Evolutionary conservation across 1,139 yeast species (phyloP), one percentile per base, ranked within the genome.

Genomic region (Maudiozyma humilis): DNA sequence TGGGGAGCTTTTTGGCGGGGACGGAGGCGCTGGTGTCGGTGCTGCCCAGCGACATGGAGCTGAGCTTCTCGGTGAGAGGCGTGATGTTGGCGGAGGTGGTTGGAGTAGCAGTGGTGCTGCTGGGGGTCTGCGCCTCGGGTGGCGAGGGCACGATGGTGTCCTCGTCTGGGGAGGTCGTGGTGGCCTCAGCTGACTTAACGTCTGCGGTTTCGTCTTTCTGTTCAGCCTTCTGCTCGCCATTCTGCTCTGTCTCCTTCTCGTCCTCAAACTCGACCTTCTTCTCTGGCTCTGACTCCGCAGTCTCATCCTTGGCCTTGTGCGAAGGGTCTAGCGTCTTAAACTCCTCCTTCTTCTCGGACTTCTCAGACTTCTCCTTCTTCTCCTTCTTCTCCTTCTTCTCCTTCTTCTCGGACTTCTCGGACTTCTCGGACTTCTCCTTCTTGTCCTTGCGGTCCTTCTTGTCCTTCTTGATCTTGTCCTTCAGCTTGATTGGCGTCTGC

Each of bases 401-500:
- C 27, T 23, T 12, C 15, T 23, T 10, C 27, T 23, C 10, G 8
- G 10, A 29, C 23, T 40, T 44, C 27, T 23, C 10, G 10, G 27
- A 23, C 10, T 6, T 6, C 27, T 23, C 10, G 8, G 27, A 23
- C 27, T 23, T 23, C 8, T 23, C 27, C 27, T 23, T 23, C 27
- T 23, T n/a, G n/a, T n/a, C n/a, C 10, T 20, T 7, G 8, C 15
- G 19, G 13, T 5, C 27, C 29, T 18, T 31, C 44, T 32, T 29
- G 3, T 18, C 15, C 5, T n/a, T 27, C 19, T 32, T 38, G 36
- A 32, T 23, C 27, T 23, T 12, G 16, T 23, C 27, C 27, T 23
- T 23, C 27, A 23, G 29, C 23, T 40, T 44, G 3, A 39, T 27
- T 18, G 58, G 59, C n/a, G 56, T 44, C 39, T 52, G 51, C 3